These are phyloP conservation scores for Quercus aquifolioides DNA, from an alignment of 306 rosid species.

Conservation along the genomic window DNA sequence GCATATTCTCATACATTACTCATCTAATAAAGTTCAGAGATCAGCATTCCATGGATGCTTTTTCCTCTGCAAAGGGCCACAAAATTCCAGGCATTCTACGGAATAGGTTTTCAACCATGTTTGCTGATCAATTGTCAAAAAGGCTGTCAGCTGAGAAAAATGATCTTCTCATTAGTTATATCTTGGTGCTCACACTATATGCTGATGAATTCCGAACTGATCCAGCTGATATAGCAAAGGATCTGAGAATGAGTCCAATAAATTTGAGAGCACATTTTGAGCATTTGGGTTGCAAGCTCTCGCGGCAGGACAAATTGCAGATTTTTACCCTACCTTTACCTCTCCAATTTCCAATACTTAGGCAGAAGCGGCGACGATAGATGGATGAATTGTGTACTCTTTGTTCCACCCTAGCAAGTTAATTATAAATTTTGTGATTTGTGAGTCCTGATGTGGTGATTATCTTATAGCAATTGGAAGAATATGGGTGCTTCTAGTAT, in stretches of 20 bases:
- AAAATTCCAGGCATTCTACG: slow-evolving; percentile 55
- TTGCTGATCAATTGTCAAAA: slow-evolving; percentile 34
- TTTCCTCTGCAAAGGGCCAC: slow-evolving; percentile 49
- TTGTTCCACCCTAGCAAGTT: neutral
- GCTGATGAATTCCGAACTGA: slow-evolving; percentile 57
- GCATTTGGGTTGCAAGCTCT: slow-evolving; percentile 71
- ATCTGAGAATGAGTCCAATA: slow-evolving; percentile 41
- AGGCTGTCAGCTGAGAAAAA: slow-evolving; percentile 51
- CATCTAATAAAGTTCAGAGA: slow-evolving; percentile 86
- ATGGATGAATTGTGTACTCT: neutral
- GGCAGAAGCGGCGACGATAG: slow-evolving; percentile 31
- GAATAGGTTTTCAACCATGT: slow-evolving; percentile 52
- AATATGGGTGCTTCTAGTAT: neutral
- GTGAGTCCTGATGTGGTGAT: neutral
- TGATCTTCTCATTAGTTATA: slow-evolving; percentile 59
- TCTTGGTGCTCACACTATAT: slow-evolving; percentile 76
- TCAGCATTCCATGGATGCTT: slow-evolving; percentile 45
- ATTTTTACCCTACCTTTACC: slow-evolving; percentile 60
- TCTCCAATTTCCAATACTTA: slow-evolving; percentile 54
- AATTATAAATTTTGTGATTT: too few species aligned
- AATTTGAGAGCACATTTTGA: slow-evolving; percentile 34
- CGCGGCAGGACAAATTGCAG: neutral
- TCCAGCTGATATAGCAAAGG: slow-evolving; percentile 60
- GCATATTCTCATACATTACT: slow-evolving; percentile 67
- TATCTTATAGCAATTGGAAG: neutral